A percentile compares a stretch with the other conserved stretches of the same genome.
Conservation (phyloP, 441 rosid species). For the Gossypium trilobum region DNA sequence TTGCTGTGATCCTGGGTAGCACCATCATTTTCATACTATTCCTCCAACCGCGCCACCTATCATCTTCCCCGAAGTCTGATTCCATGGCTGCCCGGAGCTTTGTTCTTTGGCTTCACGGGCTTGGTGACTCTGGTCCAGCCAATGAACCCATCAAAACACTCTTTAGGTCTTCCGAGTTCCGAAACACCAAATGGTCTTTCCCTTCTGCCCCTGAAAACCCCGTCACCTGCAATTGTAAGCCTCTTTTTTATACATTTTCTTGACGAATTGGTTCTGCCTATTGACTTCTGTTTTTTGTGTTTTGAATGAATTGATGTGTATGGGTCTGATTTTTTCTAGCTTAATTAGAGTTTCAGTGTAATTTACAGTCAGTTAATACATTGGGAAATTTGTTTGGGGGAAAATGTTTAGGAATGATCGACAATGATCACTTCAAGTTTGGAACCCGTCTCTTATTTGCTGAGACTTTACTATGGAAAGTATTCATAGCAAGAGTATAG, state of each 20-base stretch:
- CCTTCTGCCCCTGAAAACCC: constrained; percentile 71
- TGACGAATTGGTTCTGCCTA: not conserved
- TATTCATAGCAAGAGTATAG: not conserved
- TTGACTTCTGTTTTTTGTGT: not conserved
- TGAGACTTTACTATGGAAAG: not conserved
- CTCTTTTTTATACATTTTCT: not conserved
- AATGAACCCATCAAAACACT: constrained; percentile 68
- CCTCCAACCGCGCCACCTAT: constrained; percentile 19
- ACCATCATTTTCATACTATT: constrained; percentile 23
- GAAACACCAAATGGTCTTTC: constrained; percentile 57
- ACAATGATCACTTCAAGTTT: not conserved
- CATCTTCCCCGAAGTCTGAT: constrained; percentile 19
- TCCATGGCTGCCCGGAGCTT: constrained; percentile 55
- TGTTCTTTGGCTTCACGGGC: constrained; percentile 76
- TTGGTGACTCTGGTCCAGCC: constrained; percentile 85
- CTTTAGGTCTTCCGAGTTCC: constrained; percentile 53
- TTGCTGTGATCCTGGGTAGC: constrained; percentile 22
- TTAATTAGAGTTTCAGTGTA: not conserved
- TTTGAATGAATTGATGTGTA: not conserved
- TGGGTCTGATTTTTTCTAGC: not conserved
- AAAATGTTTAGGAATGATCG: not conserved
- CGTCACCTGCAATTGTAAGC: constrained; percentile 69
- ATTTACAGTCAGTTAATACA: not conserved
- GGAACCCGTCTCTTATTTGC: not conserved
- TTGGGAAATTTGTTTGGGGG: not conserved